These are phyloP conservation scores for Omphalea diandra DNA, from an alignment of 441 rosid genomes.

Conservation along the genomic window DNA sequence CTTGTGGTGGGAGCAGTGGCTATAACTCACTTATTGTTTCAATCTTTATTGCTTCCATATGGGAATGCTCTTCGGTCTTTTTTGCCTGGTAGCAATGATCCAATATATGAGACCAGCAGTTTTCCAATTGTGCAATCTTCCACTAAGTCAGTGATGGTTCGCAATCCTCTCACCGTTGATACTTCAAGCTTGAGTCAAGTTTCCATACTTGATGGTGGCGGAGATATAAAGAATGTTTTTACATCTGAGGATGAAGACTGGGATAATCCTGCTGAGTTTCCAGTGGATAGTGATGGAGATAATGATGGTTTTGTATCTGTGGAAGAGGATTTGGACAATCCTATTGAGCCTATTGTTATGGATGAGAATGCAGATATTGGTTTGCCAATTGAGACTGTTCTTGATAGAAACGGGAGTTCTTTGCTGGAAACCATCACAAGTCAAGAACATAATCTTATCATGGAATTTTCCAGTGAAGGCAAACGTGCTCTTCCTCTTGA, in stretches of 20 bases:
- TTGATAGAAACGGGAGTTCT: constrained; percentile 25
- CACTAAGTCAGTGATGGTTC: constrained; percentile 41
- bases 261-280: constrained; percentile 22
- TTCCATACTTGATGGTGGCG: constrained; percentile 19
- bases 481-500: constrained; percentile 23
- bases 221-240: constrained; percentile 22
- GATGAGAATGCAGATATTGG: constrained; percentile 25
- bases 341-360: constrained; percentile 24
- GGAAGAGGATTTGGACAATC: constrained; percentile 17
- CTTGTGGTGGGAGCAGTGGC: constrained; percentile 51
- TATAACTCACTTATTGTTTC: constrained; percentile 56
- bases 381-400: constrained; percentile 24
- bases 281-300: constrained; percentile 24
- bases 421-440: constrained; percentile 30
- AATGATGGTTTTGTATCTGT: constrained; percentile 22
- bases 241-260: constrained; percentile 21
- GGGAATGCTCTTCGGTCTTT: constrained; percentile 64
- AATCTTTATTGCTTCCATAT: constrained; percentile 63
- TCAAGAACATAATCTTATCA: constrained; percentile 29
- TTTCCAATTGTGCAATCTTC: constrained; percentile 30
- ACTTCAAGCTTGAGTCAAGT: constrained; percentile 33
- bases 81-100: constrained; percentile 35
- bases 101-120: constrained; percentile 22
- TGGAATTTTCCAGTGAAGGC: constrained; percentile 30
- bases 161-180: constrained; percentile 59